phyloP scores from a whole-genome alignment of 2,329 filamentous ascomycete genomes.

The Sclerotinia spermophila region DNA sequence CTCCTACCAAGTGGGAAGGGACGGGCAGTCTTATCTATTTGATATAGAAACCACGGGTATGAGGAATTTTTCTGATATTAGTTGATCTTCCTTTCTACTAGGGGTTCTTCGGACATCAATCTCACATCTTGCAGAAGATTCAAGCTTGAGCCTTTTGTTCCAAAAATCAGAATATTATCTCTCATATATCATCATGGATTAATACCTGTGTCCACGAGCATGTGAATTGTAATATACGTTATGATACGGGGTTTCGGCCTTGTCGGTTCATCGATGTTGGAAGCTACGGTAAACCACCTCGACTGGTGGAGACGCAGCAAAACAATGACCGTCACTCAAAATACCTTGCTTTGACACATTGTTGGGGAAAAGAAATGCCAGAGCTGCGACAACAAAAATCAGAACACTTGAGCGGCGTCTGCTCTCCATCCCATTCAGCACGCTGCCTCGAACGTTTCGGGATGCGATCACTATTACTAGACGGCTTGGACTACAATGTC shows the following conservation, averaged over 20 bases:
- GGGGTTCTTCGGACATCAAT: background rate
- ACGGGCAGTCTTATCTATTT: slow-evolving; percentile 12
- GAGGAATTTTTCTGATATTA: background rate
- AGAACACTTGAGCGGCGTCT: slow-evolving; percentile 14
- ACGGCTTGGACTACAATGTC: slow-evolving; percentile 5
- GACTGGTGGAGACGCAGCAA: slow-evolving; percentile 12
- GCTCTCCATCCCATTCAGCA: slow-evolving; percentile 12
- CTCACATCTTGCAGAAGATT: slow-evolving; percentile 17
- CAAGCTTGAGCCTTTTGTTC: slow-evolving; percentile 14
- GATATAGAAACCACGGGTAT: slow-evolving; percentile 22
- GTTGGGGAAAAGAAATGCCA: slow-evolving; percentile 19
- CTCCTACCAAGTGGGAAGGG: slow-evolving; percentile 16
- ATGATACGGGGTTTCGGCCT: slow-evolving; percentile 21
- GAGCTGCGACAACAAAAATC: slow-evolving; percentile 15
- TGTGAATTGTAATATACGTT: slow-evolving; percentile 18
- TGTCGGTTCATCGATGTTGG: slow-evolving; percentile 23
- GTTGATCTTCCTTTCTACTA: background rate
- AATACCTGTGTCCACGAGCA: slow-evolving; percentile 18
- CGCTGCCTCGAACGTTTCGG: slow-evolving; percentile 10
- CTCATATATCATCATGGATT: slow-evolving; percentile 22
- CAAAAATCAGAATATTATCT: slow-evolving; percentile 7
- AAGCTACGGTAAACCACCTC: slow-evolving; percentile 7
- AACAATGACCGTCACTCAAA: background rate
- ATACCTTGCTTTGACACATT: slow-evolving; percentile 21
- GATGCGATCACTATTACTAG: slow-evolving; percentile 17